phyloP scores from a whole-genome alignment of 768 basidiomycete species.

The Leccinum uliginosum region DNA sequence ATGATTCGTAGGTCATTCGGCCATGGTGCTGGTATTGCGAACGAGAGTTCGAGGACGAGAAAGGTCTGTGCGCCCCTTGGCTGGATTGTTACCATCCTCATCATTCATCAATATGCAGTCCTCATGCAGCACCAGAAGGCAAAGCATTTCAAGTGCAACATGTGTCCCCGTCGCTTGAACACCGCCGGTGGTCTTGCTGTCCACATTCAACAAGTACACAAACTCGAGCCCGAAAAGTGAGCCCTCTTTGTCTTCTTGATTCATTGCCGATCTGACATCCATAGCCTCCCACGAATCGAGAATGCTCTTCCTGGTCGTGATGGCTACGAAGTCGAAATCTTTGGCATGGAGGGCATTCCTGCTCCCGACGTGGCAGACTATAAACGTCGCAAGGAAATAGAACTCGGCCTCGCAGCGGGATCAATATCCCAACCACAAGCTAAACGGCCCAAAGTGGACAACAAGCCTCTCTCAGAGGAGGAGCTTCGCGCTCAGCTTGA shows the following conservation, averaged over 20 bases:
- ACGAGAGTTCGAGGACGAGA: slow-evolving; percentile 99
- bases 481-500: slow-evolving; percentile 82
- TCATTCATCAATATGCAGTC: slow-evolving; percentile 43
- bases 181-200: slow-evolving; percentile 97
- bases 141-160: slow-evolving; percentile 97
- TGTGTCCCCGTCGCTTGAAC: slow-evolving; percentile 93
- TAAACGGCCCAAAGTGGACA: slow-evolving; percentile 79
- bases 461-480: slow-evolving; percentile 72
- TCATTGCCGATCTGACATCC: slow-evolving; percentile 8
- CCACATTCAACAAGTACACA: slow-evolving; percentile 98
- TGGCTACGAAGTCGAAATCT: slow-evolving; percentile 98
- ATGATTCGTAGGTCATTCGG: slow-evolving; percentile 56
- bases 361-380: slow-evolving; percentile 93
- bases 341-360: slow-evolving; percentile 98
- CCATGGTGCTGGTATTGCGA: slow-evolving; percentile 99
- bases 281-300: slow-evolving; percentile 81
- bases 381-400: slow-evolving; percentile 92
- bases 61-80: slow-evolving; percentile 50
- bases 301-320: slow-evolving; percentile 96
- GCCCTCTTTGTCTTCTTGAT: slow-evolving; percentile 1
- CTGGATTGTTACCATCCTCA: neutral
- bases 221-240: slow-evolving; percentile 87
- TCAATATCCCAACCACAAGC: slow-evolving; percentile 76
- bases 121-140: slow-evolving; percentile 99
- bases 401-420: slow-evolving; percentile 80